Percentiles rank a stretch among this genome's conserved stretches.
Conservation (phyloP, 106 monocot genomes). For the Dendrobium officinale region DNA sequence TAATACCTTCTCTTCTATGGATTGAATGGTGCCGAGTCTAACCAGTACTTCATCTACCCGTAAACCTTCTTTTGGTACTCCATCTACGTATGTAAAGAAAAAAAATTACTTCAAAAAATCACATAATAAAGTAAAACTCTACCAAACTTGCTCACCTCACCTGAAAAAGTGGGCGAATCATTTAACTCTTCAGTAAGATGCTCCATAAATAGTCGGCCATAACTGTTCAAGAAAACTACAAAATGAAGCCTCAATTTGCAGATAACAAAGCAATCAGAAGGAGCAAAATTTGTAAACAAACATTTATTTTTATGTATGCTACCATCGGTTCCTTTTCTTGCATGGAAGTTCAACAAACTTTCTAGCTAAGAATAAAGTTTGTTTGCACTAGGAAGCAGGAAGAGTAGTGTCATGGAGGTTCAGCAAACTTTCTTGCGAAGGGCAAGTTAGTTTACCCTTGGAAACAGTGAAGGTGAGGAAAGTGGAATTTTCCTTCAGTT, state of each 20-base stretch:
- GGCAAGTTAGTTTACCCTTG: not conserved
- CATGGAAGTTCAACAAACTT: not conserved
- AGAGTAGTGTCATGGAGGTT: not conserved
- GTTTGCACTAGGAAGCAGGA: not conserved
- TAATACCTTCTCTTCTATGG: constrained; percentile 9
- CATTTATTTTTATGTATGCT: not conserved
- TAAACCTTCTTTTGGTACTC: constrained; percentile 91
- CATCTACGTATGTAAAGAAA: constrained; percentile 51
- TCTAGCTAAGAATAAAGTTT: not conserved
- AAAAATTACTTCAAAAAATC: not conserved
- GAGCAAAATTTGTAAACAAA: not conserved
- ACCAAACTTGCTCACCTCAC: constrained; percentile 39
- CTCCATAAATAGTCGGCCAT: constrained; percentile 76
- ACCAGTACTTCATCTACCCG: constrained; percentile 73
- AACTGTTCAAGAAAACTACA: constrained; percentile 38
- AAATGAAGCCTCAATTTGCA: not conserved
- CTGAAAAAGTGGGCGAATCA: constrained; percentile 66
- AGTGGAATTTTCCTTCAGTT: not conserved
- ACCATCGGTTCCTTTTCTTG: not conserved
- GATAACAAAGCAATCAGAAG: not conserved
- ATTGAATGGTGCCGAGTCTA: constrained; percentile 44
- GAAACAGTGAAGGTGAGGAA: not conserved
- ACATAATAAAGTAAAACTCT: not conserved
- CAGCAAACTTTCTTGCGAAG: not conserved
- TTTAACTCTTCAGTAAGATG: constrained; percentile 66